Evolutionary conservation across 805 yeast species (phyloP).

Genomic region (Starmerella bacillaris): DNA sequence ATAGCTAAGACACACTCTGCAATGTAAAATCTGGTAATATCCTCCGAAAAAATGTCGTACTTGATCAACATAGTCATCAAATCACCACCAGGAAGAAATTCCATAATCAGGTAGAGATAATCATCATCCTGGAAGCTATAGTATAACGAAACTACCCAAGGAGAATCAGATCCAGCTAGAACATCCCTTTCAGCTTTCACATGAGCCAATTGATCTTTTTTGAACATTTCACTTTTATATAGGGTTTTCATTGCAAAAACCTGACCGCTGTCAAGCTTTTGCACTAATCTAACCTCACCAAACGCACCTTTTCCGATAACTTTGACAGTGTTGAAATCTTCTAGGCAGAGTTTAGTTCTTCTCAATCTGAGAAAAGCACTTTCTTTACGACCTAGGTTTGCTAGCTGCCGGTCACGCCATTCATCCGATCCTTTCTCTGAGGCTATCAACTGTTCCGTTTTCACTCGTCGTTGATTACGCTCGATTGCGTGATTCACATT

Average conservation of each 20-base stretch:
- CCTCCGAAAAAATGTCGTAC: slow-evolving; percentile 87
- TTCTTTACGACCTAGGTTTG: slow-evolving; percentile 72
- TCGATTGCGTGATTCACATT: slow-evolving; percentile 86
- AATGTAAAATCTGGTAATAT: slow-evolving; percentile 72
- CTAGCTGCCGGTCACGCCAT: slow-evolving; percentile 63
- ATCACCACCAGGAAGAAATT: slow-evolving; percentile 69
- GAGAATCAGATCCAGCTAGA: slow-evolving; percentile 72
- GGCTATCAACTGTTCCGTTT: slow-evolving; percentile 54
- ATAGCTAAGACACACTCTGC: slow-evolving; percentile 92
- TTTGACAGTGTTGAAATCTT: slow-evolving; percentile 70
- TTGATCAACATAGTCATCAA: slow-evolving; percentile 89
- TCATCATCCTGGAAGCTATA: slow-evolving; percentile 68
- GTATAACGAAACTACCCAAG: slow-evolving; percentile 72
- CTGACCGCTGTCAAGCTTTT: slow-evolving; percentile 78
- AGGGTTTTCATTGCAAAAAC: slow-evolving; percentile 89
- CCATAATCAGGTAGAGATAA: slow-evolving; percentile 63
- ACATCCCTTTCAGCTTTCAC: slow-evolving; percentile 94
- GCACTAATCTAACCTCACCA: slow-evolving; percentile 91
- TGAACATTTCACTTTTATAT: slow-evolving; percentile 80
- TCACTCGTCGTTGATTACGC: slow-evolving; percentile 79
- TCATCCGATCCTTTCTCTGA: slow-evolving; percentile 68
- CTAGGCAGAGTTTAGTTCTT: slow-evolving; percentile 64
- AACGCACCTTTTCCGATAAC: slow-evolving; percentile 94
- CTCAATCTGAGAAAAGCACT: slow-evolving; percentile 69
- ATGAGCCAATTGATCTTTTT: slow-evolving; percentile 84